These are phyloP conservation scores for Saturnispora sanitii DNA, from an alignment of 805 yeast species.

Conservation along the genomic window DNA sequence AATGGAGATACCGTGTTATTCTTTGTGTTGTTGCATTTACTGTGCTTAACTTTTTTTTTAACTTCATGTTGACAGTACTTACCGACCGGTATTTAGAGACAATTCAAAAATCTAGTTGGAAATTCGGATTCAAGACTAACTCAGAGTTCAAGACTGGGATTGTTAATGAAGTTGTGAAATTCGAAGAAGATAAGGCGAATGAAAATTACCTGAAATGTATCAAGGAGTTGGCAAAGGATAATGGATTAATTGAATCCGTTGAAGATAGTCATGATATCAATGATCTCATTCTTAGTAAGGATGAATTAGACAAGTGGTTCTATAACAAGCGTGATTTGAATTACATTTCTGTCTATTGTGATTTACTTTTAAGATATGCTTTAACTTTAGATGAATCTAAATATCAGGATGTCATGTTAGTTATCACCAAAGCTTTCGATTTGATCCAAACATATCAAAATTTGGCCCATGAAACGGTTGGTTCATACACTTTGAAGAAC, in stretches of 20 bases:
- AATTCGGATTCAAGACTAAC: conserved; percentile 23
- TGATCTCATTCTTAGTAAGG: conserved; percentile 14
- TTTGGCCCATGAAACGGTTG: conserved; percentile 14
- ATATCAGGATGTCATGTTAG: conserved; percentile 19
- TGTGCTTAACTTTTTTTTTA: conserved; percentile 29
- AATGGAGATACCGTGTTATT: conserved; percentile 36
- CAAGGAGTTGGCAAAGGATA: conserved; percentile 23
- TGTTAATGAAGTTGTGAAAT: conserved; percentile 29
- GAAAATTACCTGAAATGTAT: conserved; percentile 25
- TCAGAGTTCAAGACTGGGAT: conserved; percentile 29
- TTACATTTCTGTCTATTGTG: conserved; percentile 28
- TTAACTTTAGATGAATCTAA: conserved; percentile 24
- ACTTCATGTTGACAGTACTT: conserved; percentile 26
- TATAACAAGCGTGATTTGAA: conserved; percentile 24
- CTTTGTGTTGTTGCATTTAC: conserved; percentile 33
- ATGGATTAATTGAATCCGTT: conserved; percentile 19
- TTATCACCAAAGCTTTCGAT: conserved; percentile 24
- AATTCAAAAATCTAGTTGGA: conserved; percentile 21
- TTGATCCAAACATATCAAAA: conserved; percentile 25
- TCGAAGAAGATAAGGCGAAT: conserved; percentile 28
- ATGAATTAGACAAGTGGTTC: conserved; percentile 20
- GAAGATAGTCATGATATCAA: conserved; percentile 15
- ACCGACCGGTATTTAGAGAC: conserved; percentile 23
- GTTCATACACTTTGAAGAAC: conserved; percentile 23
- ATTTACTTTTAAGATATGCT: conserved; percentile 32